Percentiles rank a stretch among this genome's conserved stretches.
Evolutionary conservation across 2,329 filamentous ascomycete species (phyloP).

Genomic region (Colletotrichum sp.): DNA sequence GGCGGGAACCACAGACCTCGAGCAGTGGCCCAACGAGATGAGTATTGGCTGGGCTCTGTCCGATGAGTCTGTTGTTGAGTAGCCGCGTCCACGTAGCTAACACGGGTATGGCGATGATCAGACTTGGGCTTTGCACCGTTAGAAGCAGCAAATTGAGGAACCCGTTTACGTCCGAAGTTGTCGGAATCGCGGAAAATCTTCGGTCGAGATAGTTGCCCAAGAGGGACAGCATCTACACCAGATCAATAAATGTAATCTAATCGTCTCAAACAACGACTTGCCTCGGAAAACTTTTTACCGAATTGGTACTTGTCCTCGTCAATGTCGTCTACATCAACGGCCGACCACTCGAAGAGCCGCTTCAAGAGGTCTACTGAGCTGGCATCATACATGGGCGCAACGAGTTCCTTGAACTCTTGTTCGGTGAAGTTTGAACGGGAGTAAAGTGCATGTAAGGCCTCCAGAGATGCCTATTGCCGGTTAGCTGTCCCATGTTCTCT

Average conservation of each 20-base stretch:
- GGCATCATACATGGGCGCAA: slow-evolving; percentile 79
- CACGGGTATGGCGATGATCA: slow-evolving; percentile 92
- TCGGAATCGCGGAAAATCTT: slow-evolving; percentile 70
- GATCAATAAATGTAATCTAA: not conserved
- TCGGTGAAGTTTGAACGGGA: slow-evolving; percentile 75
- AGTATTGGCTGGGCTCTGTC: slow-evolving; percentile 65
- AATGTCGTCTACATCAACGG: slow-evolving; percentile 80
- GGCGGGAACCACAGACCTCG: slow-evolving; percentile 80
- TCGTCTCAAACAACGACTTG: slow-evolving; percentile 41
- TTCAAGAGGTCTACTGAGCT: slow-evolving; percentile 74
- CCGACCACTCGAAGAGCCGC: slow-evolving; percentile 80
- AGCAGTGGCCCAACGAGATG: slow-evolving; percentile 77
- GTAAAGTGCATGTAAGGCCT: slow-evolving; percentile 85
- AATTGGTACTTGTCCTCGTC: slow-evolving; percentile 92
- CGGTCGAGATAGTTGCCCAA: slow-evolving; percentile 85
- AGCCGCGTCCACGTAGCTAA: slow-evolving; percentile 89
- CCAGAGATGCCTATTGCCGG: slow-evolving; percentile 70
- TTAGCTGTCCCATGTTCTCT: slow-evolving; percentile 20
- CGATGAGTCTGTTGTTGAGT: slow-evolving; percentile 73
- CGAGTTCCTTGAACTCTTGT: slow-evolving; percentile 78
- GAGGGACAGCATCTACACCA: slow-evolving; percentile 76
- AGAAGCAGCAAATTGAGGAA: slow-evolving; percentile 82
- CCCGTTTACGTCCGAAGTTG: slow-evolving; percentile 68
- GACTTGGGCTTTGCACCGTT: slow-evolving; percentile 83
- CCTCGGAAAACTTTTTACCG: slow-evolving; percentile 93